phyloP scores from a whole-genome alignment of 768 basidiomycete species.

The Mrakia gelida region DNA sequence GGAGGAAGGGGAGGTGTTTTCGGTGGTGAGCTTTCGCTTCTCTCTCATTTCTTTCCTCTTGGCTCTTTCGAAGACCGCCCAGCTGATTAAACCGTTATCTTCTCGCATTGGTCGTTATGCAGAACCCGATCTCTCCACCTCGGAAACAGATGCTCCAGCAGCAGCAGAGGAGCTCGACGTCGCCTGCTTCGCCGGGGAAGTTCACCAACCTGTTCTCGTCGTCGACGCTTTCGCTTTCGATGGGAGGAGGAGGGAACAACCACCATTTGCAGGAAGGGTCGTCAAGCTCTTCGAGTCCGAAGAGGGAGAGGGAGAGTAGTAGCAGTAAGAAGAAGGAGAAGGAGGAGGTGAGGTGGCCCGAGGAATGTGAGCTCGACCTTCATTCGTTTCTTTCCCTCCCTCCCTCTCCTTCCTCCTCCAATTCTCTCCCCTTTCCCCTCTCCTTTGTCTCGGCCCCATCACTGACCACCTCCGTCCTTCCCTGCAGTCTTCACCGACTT shows the following conservation, averaged over 20 bases:
- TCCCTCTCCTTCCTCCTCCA: neutral
- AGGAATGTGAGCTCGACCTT: slow-evolving; percentile 38
- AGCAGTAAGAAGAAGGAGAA: slow-evolving; percentile 34
- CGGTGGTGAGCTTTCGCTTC: neutral
- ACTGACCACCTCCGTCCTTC: slow-evolving; percentile 53
- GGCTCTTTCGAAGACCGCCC: no score
- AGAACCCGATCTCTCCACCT: slow-evolving; percentile 11
- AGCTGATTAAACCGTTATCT: no score
- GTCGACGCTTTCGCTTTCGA: slow-evolving; percentile 37
- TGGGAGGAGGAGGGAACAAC: slow-evolving; percentile 25
- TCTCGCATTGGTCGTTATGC: no score
- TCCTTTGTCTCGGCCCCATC: no score
- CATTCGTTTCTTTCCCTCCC: neutral
- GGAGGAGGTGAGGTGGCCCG: slow-evolving; percentile 51
- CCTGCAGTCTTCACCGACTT: slow-evolving; percentile 77
- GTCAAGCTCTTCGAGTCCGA: slow-evolving; percentile 25
- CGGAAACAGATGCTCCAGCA: slow-evolving; percentile 25
- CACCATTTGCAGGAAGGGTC: neutral
- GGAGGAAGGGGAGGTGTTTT: neutral
- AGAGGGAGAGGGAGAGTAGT: slow-evolving; percentile 26
- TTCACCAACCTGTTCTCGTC: slow-evolving; percentile 39
- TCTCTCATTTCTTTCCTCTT: neutral
- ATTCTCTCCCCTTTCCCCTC: no score
- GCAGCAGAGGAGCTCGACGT: neutral
- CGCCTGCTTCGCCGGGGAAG: slow-evolving; percentile 36